Base-by-base conservation (phyloP, 768 basidiomycete species). In the Suillus subluteus region DNA sequence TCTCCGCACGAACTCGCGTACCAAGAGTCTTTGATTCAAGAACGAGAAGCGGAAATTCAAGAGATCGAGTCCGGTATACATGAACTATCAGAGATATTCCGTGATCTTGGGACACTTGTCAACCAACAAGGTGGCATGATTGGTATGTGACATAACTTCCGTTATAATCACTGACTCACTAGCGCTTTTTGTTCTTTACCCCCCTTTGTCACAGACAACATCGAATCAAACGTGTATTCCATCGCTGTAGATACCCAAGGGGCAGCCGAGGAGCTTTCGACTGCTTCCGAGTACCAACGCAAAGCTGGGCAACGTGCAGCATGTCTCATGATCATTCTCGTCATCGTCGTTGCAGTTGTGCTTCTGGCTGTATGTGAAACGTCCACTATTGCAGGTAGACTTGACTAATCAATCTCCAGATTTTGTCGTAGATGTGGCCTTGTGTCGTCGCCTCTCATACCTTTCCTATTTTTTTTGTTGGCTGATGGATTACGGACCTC, bases 21-120 rank as follows among this genome's bases (percentile, higher is more conserved):
- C 75, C 98, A 99, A 77, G 97, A 99, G 75, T 93, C 94, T 12
- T 81, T 99, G 44, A 78, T 78, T 44, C 75, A 66, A 46, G 98
- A 99, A 75, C 91, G 98, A 21, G 97, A 99, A 76, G 84, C 84
- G 0, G 98, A 99, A 73, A 99, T 99, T 64, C 88, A 92, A 62
- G 96, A 98, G 75, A 99, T 99, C 62, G 98, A 99, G 78, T 90
- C 88, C 8, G 97, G 98, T 8, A 98, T 99, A 64, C 95, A 97
- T 73, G 97, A 99, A 77, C 79, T 99, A 56, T 87, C 93, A 35
- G 95, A 98, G 78, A 98, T 99, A 74, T 99, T 99, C 84, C 88
- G 93, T 61, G 96, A 99, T 79, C 81, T 99, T 56, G 97, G 96
- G 54, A 96, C 95, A 18, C 83, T 99, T 56, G 96, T 99, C 1